Evolutionary conservation across 805 yeast species (phyloP).

Genomic region (Wickerhamiella hasegawae): DNA sequence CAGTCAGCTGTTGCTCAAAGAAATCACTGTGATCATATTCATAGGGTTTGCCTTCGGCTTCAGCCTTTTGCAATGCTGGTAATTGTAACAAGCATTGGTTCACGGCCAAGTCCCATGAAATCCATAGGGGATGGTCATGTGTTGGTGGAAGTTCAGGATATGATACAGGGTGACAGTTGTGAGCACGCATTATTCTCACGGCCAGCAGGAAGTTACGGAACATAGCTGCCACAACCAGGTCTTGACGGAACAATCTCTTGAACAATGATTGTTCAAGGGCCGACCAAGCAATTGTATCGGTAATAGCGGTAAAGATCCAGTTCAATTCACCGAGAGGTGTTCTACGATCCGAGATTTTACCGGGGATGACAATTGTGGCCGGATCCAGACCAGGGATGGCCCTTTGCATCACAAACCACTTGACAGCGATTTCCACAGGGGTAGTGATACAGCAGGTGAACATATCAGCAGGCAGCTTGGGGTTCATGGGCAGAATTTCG

Average conservation of each 20-base stretch:
- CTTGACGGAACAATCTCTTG: conserved; percentile 84
- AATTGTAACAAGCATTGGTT: conserved; percentile 69
- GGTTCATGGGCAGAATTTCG: conserved; percentile 81
- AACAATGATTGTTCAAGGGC: conserved; percentile 74
- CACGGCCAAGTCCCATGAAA: conserved; percentile 92
- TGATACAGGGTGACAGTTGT: conserved; percentile 86
- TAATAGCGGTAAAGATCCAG: conserved; percentile 96
- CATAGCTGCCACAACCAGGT: conserved; percentile 88
- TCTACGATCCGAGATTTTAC: conserved; percentile 77
- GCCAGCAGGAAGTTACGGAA: conserved; percentile 88
- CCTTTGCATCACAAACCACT: conserved; percentile 72
- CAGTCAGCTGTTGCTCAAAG: conserved; percentile 90
- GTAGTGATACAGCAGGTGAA: conserved; percentile 92
- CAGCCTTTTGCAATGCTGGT: conserved; percentile 21
- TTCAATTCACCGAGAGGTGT: conserved; percentile 92
- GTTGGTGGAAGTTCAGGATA: conserved; percentile 84
- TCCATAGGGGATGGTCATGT: conserved; percentile 87
- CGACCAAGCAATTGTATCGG: conserved; percentile 98
- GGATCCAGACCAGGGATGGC: conserved; percentile 35
- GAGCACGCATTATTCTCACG: conserved; percentile 81
- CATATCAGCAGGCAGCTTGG: conserved; percentile 87
- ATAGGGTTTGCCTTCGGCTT: conserved; percentile 20
- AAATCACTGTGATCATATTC: conserved; percentile 82
- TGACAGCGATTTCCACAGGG: conserved; percentile 85
- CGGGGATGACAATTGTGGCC: conserved; percentile 50